Evolutionary conservation across 108 stramenopile genomes (phyloP).

Genomic region (Ochromonas danica): DNA sequence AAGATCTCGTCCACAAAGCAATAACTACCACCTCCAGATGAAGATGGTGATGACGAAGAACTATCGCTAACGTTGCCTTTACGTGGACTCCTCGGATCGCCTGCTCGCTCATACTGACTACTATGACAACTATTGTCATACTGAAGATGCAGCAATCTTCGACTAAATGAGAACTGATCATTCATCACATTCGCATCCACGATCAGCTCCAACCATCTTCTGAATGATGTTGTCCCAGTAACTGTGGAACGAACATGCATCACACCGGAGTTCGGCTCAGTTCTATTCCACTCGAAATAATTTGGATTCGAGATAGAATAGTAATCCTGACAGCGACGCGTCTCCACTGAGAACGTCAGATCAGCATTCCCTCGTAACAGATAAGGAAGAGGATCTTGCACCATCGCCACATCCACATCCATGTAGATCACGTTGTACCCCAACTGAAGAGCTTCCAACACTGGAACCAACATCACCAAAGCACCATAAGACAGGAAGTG

Average conservation of each 20-base stretch:
- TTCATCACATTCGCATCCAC: not conserved
- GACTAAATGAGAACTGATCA: not conserved
- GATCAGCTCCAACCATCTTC: not conserved
- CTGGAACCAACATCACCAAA: not conserved
- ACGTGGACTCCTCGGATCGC: too few species aligned
- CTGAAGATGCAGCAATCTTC: too few species aligned
- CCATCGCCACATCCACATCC: not conserved
- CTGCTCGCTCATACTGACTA: not conserved
- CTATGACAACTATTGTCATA: not conserved
- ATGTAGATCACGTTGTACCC: not conserved
- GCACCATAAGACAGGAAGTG: not conserved
- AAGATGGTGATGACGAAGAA: too few species aligned
- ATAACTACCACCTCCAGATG: not conserved
- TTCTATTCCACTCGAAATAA: not conserved
- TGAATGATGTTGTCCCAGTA: not conserved
- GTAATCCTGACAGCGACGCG: not conserved
- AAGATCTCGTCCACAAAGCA: not conserved
- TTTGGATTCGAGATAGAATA: not conserved
- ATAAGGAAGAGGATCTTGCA: not conserved
- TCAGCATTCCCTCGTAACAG: not conserved
- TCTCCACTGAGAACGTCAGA: not conserved
- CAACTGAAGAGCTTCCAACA: not conserved
- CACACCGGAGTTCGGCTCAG: not conserved
- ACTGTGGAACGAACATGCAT: not conserved
- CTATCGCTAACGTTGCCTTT: too few species aligned